phyloP scores from a whole-genome alignment of 352 stramenopile genomes.

The Phytophthora agathidicida region DNA sequence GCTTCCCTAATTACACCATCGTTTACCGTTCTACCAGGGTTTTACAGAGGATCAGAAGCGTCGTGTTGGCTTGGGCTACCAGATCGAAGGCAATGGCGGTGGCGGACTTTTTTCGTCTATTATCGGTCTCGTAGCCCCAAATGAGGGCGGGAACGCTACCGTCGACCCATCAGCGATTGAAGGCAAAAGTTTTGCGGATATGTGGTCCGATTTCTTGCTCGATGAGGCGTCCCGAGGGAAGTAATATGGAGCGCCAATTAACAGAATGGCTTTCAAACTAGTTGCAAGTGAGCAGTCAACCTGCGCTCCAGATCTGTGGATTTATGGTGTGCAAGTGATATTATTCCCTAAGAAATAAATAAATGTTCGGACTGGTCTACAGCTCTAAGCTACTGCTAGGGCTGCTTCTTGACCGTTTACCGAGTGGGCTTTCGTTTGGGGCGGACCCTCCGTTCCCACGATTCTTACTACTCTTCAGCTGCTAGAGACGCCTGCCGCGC shows the following conservation, averaged over 20 bases:
- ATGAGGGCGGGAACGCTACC: conserved; percentile 7
- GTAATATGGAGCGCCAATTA: background rate
- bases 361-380: too few relatives aligned
- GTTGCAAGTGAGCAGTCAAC: too few relatives aligned
- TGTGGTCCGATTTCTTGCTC: conserved; percentile 75
- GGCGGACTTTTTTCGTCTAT: conserved; percentile 75
- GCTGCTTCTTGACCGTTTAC: too few relatives aligned
- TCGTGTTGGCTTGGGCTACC: conserved; percentile 57
- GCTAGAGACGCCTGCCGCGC: too few relatives aligned
- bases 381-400: too few relatives aligned
- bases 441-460: too few relatives aligned
- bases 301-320: too few relatives aligned
- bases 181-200: conserved; percentile 73
- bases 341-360: too few relatives aligned
- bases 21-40: conserved; percentile 28
- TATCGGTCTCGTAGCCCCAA: conserved; percentile 50
- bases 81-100: conserved; percentile 62
- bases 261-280: background rate
- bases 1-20: background rate
- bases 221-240: conserved; percentile 49
- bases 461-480: too few relatives aligned
- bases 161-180: conserved; percentile 42
- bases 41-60: conserved; percentile 78
- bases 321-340: too few relatives aligned
- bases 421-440: too few relatives aligned